Conservation (phyloP, 164 flowering plant genomes). For the Aristolochia fimbriata region DNA sequence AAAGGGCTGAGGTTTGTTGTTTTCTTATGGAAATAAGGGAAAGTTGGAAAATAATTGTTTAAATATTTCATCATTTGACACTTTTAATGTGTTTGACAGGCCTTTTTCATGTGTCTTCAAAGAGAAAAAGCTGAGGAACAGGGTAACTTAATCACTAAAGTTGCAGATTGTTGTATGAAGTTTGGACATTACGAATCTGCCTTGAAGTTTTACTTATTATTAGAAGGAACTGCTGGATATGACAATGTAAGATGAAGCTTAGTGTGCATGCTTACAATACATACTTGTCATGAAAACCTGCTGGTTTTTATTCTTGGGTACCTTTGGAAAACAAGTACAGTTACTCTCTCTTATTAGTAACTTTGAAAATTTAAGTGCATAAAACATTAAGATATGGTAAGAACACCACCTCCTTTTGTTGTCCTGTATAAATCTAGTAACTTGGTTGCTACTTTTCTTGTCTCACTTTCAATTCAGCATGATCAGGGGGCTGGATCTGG, state of each 20-base stretch:
- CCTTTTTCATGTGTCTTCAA: slow-evolving; percentile 30
- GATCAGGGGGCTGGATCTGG: no score
- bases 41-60: not conserved
- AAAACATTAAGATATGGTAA: no score
- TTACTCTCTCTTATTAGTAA: no score
- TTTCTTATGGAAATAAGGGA: not conserved
- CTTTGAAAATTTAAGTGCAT: no score
- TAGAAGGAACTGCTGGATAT: slow-evolving; percentile 25
- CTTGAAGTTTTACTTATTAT: slow-evolving; percentile 46
- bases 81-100: slow-evolving; percentile 30
- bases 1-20: slow-evolving; percentile 62
- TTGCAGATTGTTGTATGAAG: slow-evolving; percentile 41
- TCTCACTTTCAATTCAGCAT: no score
- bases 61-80: slow-evolving; percentile 3
- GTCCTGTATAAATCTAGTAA: no score
- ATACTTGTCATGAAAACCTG: no score
- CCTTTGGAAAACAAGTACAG: no score
- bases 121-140: slow-evolving; percentile 18
- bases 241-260: slow-evolving; percentile 24
- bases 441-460: no score
- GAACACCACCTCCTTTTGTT: no score
- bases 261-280: not conserved
- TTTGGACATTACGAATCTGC: slow-evolving; percentile 39
- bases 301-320: no score
- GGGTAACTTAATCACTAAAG: slow-evolving; percentile 29